Percentiles rank a stretch among this genome's conserved stretches.
Conservation (phyloP, 306 rosid genomes). For the Cucurbita maxima region DNA sequence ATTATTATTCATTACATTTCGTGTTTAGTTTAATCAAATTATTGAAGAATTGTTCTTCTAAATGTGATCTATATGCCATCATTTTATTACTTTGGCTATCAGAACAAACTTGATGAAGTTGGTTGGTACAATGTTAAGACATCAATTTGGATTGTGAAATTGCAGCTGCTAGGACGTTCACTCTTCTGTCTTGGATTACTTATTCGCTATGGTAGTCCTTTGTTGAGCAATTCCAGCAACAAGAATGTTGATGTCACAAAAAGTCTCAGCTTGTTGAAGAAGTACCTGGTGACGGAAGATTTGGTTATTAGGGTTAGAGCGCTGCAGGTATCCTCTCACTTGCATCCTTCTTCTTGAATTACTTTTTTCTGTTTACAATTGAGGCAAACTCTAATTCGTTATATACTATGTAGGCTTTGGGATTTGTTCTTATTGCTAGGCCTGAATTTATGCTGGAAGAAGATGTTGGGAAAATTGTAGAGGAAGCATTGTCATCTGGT, state of each 20-base stretch:
- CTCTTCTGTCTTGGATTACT: conserved; percentile 89
- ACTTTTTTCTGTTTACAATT: neutral
- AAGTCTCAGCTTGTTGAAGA: conserved; percentile 56
- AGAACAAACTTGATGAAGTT: neutral
- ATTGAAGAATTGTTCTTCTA: neutral
- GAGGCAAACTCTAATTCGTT: conserved; percentile 16
- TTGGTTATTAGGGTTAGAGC: conserved; percentile 60
- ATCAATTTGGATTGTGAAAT: conserved; percentile 12
- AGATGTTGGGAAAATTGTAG: conserved; percentile 70
- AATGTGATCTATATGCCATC: neutral
- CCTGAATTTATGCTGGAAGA: conserved; percentile 87
- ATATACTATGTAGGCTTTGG: conserved; percentile 65
- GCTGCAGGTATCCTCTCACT: conserved; percentile 46
- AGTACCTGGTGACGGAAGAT: conserved; percentile 59
- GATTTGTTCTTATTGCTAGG: conserved; percentile 79
- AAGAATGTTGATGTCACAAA: conserved; percentile 30
- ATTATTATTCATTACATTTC: neutral
- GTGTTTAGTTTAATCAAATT: neutral
- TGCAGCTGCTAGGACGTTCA: conserved; percentile 78
- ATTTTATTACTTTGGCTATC: neutral
- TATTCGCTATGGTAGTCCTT: conserved; percentile 71
- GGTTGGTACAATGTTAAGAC: neutral
- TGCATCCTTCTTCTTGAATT: conserved; percentile 3
- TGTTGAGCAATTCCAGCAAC: conserved; percentile 39
- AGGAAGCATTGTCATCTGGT: conserved; percentile 37